Base-by-base conservation (phyloP, 441 rosid species). In the Hura crepitans region DNA sequence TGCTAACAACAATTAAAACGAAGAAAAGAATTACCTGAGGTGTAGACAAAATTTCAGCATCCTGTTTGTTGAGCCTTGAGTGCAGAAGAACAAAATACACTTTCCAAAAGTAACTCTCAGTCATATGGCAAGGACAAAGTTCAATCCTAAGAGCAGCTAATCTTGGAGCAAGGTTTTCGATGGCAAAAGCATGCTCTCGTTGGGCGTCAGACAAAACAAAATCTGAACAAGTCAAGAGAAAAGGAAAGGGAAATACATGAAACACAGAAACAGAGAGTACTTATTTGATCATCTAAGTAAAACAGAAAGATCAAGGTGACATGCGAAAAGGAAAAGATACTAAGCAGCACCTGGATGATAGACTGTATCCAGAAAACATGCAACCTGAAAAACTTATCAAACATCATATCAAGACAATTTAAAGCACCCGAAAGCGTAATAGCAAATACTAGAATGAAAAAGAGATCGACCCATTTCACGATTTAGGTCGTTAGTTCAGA, bases 51-150 rank as follows among this genome's bases (percentile, higher is more conserved):
- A 87, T 78, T 69, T 84, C 89, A 0, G 97, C 90, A 78, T 90
- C 96, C 49, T 85, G 82, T 72, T 87, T 86, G 70, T 78, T 78
- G 69, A 92, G 90, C 62, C 87, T 82, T 59, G 98, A 96, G 76
- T 90, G 92, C 76, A 90, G 62, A 78, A 94, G 96, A 3, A 92
- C 90, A 80, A 90, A 94, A 76, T 94, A 94, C 42, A 94, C 89
- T 85, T 85, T 92, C 97, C 98, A 92, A 78, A 94, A 94, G 89
- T 91, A 87, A 79, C 82, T 74, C 54, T 90, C 91, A 65, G 86
- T 86, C 92, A 94, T 88, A 81, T 87, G 88, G 33, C 86, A 85
- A 2, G 97, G 97, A 64, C 98, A 92, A 72, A 94, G 87, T 72
- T 90, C 97, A 69, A 92, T 81, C 81, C 98, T 89, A 66, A 92